These are phyloP conservation scores for Sugiyamaella neomexicana DNA, from an alignment of 1,139 yeast species.

Conservation along the genomic window DNA sequence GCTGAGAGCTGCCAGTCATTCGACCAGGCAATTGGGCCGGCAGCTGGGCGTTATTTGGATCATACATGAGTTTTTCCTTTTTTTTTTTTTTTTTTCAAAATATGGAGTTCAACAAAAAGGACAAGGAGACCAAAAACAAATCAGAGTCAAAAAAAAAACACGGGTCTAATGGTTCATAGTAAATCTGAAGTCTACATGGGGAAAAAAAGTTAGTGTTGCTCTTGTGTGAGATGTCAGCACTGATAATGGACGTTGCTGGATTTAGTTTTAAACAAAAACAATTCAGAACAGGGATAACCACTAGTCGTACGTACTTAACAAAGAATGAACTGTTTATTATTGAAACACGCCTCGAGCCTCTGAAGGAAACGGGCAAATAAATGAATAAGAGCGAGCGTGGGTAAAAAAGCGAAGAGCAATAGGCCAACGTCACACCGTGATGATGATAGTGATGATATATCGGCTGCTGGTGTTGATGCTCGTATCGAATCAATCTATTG, in stretches of 20 bases:
- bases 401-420: not conserved
- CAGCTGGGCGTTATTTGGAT: slow-evolving; percentile 12
- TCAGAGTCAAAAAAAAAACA: not conserved
- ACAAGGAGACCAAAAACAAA: not conserved
- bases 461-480: no score
- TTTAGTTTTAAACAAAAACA: no score
- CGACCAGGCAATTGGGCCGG: slow-evolving; percentile 2
- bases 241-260: no score
- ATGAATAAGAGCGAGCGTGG: not conserved
- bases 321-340: not conserved
- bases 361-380: not conserved
- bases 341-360: not conserved
- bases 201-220: not conserved
- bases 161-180: slow-evolving; percentile 13
- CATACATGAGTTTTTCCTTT: slow-evolving; percentile 2
- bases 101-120: not conserved
- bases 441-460: no score
- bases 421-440: no score
- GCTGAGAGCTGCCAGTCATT: slow-evolving; percentile 21
- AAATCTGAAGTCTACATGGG: not conserved
- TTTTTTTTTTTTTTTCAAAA: no score
- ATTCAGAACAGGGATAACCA: no score
- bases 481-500: no score
- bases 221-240: not conserved
- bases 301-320: not conserved